Percentiles rank a stretch among this genome's conserved stretches.
These are phyloP conservation scores for Holtermanniella nyarrowii DNA, from an alignment of 768 basidiomycete genomes.

Conservation along the genomic window DNA sequence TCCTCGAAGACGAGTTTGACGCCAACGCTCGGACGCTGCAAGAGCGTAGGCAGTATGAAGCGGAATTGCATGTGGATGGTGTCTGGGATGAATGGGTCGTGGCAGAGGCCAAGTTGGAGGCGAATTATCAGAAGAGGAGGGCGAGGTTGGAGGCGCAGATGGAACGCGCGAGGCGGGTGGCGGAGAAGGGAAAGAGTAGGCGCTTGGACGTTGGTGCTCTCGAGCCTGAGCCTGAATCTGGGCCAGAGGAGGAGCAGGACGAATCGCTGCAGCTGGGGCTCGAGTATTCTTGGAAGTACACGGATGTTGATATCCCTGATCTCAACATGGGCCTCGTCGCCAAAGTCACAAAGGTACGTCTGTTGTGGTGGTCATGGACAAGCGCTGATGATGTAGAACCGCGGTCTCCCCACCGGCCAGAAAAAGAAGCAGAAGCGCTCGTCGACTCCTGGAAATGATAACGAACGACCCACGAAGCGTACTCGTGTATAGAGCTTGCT, in stretches of 20 bases:
- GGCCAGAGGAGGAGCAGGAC: too few relatives aligned
- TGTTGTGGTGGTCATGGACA: too few relatives aligned
- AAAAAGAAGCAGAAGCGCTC: too few relatives aligned
- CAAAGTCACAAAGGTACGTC: not conserved
- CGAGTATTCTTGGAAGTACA: not conserved
- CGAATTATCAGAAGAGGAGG: not conserved
- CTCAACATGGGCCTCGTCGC: not conserved
- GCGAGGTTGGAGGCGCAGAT: not conserved
- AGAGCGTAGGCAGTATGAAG: not conserved
- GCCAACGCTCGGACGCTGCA: not conserved
- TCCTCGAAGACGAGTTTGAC: not conserved
- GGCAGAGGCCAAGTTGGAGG: not conserved
- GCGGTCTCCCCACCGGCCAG: too few relatives aligned
- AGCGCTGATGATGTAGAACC: too few relatives aligned
- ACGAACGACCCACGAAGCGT: too few relatives aligned
- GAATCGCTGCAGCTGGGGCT: too few relatives aligned
- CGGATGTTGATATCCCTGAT: not conserved
- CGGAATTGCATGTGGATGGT: not conserved
- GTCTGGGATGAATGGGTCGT: not conserved
- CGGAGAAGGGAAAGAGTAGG: not conserved
- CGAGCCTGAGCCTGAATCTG: not conserved
- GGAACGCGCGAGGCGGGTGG: not conserved
- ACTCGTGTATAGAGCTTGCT: too few relatives aligned
- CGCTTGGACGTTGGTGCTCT: not conserved
- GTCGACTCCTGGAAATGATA: too few relatives aligned